These are phyloP conservation scores for Spathaspora hagerdaliae DNA, from an alignment of 805 yeast species.

Conservation along the genomic window DNA sequence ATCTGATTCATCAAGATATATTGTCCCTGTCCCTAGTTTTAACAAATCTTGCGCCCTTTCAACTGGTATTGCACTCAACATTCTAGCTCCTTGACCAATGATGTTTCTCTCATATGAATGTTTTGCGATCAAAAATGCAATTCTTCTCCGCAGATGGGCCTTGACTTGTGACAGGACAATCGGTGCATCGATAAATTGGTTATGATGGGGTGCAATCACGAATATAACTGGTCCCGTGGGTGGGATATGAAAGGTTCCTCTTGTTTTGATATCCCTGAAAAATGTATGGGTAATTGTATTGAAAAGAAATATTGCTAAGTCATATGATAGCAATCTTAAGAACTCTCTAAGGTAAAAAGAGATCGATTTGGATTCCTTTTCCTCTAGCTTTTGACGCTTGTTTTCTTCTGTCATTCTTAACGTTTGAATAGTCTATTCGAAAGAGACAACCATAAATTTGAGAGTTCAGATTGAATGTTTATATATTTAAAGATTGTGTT, in stretches of 20 bases:
- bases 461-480: no score
- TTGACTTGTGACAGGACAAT: slow-evolving; percentile 35
- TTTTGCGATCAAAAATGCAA: slow-evolving; percentile 36
- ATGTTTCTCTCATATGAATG: slow-evolving; percentile 27
- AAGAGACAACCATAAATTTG: no score
- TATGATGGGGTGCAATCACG: slow-evolving; percentile 42
- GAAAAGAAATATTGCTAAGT: slow-evolving; percentile 30
- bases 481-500: no score
- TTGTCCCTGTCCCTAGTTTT: slow-evolving; percentile 25
- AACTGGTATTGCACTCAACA: slow-evolving; percentile 37
- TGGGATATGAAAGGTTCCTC: slow-evolving; percentile 39
- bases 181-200: slow-evolving; percentile 39
- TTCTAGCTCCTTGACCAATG: slow-evolving; percentile 28
- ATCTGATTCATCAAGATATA: slow-evolving; percentile 16
- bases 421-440: no score
- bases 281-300: slow-evolving; percentile 34
- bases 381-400: no score
- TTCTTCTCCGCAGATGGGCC: slow-evolving; percentile 24
- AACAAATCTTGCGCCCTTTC: slow-evolving; percentile 40
- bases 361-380: not conserved
- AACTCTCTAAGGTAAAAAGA: not conserved
- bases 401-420: no score
- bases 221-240: slow-evolving; percentile 33
- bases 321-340: slow-evolving; percentile 17
- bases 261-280: slow-evolving; percentile 34